Conservation (phyloP, 2,329 filamentous ascomycete genomes). For the Xylariaceae sp. region DNA sequence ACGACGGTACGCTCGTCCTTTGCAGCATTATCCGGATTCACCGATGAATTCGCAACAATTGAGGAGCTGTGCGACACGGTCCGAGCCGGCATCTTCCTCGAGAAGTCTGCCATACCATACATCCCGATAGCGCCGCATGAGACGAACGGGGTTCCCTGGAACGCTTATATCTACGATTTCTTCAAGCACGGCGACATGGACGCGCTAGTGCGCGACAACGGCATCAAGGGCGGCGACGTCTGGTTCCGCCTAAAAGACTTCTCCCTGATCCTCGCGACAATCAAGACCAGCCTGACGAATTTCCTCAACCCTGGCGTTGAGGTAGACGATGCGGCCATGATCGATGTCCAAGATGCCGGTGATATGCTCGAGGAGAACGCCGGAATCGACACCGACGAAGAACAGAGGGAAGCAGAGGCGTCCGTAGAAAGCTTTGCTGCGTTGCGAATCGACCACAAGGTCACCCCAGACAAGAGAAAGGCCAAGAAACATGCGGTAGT, state of each 20-base stretch:
- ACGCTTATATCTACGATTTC: constrained; percentile 75
- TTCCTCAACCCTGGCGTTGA: constrained; percentile 55
- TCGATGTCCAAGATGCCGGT: constrained; percentile 45
- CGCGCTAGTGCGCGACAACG: constrained; percentile 65
- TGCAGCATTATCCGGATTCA: constrained; percentile 69
- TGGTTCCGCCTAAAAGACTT: constrained; percentile 72
- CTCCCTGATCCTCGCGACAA: constrained; percentile 65
- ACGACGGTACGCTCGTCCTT: constrained; percentile 67
- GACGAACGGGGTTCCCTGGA: constrained; percentile 51
- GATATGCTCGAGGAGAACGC: constrained; percentile 31
- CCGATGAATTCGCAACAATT: constrained; percentile 65
- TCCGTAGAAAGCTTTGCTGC: constrained; percentile 38
- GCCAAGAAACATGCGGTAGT: constrained; percentile 48
- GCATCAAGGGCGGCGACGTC: constrained; percentile 66
- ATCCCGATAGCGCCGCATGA: constrained; percentile 64
- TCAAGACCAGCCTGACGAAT: constrained; percentile 65
- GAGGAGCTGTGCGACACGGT: constrained; percentile 68
- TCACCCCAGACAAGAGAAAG: constrained; percentile 35
- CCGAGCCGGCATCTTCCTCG: constrained; percentile 72
- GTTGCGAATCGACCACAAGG: constrained; percentile 1
- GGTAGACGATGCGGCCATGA: constrained; percentile 47
- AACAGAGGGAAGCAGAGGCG: constrained; percentile 42
- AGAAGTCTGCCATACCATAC: constrained; percentile 72
- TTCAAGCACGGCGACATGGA: constrained; percentile 71
- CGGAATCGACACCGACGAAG: constrained; percentile 24